Percentiles rank a stretch among this genome's conserved stretches.
phyloP scores from a whole-genome alignment of 2,329 filamentous ascomycete genomes.

The Hypoxylon sp. region DNA sequence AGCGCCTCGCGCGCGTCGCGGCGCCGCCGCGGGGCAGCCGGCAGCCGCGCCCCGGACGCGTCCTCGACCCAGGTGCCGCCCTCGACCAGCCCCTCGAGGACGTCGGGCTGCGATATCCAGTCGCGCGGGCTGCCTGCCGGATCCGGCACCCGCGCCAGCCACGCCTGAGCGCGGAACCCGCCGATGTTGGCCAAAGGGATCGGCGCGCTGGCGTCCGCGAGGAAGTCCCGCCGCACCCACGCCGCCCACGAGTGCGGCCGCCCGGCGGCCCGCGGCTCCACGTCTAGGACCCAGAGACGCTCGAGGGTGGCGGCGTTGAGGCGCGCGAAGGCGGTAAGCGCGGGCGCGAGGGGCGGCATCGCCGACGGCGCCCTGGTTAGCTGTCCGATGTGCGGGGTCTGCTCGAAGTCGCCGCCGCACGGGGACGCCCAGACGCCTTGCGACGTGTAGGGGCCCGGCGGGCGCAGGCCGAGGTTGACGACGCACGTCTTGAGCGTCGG shows the following conservation, averaged over 20 bases:
- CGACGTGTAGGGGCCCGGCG: slow-evolving; percentile 1
- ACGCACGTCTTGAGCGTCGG: slow-evolving; percentile 26
- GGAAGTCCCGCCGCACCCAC: slow-evolving; percentile 31
- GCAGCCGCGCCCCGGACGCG: slow-evolving; percentile 10
- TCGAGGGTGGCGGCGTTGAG: slow-evolving; percentile 15
- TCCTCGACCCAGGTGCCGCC: slow-evolving; percentile 16
- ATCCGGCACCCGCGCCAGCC: slow-evolving; percentile 15
- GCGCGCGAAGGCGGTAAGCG: slow-evolving; percentile 11
- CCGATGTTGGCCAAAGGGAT: slow-evolving; percentile 15
- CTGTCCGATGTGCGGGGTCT: slow-evolving; percentile 1
- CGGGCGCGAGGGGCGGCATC: slow-evolving; percentile 7
- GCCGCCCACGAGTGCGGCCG: slow-evolving; percentile 5
- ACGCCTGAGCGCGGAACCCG: not conserved
- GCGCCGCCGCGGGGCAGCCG: slow-evolving; percentile 1
- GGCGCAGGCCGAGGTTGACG: slow-evolving; percentile 20
- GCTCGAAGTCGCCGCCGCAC: slow-evolving; percentile 2
- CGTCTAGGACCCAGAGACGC: slow-evolving; percentile 21
- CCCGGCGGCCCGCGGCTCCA: not conserved
- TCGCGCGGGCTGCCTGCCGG: slow-evolving; percentile 9
- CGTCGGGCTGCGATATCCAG: slow-evolving; percentile 9
- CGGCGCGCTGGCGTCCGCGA: slow-evolving; percentile 18
- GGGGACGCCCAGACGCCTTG: slow-evolving; percentile 3
- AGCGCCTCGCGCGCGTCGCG: not conserved
- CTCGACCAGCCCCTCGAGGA: slow-evolving; percentile 14
- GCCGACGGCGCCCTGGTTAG: slow-evolving; percentile 8